phyloP scores from a whole-genome alignment of 2,329 filamentous ascomycete genomes.

The Talaromyces sp. region DNA sequence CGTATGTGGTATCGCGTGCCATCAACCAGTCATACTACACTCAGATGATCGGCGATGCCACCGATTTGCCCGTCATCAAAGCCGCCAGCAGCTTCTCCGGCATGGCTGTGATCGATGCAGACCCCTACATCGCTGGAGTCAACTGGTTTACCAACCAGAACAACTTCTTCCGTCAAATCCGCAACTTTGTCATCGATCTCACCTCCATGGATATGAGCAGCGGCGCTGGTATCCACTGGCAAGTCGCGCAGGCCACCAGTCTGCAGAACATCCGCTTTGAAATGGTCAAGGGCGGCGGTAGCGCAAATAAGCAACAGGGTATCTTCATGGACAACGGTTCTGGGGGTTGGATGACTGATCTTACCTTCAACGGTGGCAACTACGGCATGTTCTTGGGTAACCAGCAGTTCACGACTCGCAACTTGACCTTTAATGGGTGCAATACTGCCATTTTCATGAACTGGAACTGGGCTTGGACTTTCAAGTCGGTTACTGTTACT shows the following conservation, averaged over 20 bases:
- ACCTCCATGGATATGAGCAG: slow-evolving; percentile 55
- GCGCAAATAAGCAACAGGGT: slow-evolving; percentile 64
- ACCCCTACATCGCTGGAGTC: slow-evolving; percentile 69
- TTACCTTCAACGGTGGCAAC: slow-evolving; percentile 76
- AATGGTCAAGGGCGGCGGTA: slow-evolving; percentile 62
- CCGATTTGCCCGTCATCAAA: slow-evolving; percentile 68
- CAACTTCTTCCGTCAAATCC: slow-evolving; percentile 78
- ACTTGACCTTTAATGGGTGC: slow-evolving; percentile 75
- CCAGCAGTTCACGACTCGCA: slow-evolving; percentile 82
- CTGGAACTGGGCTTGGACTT: slow-evolving; percentile 85
- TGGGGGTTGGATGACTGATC: slow-evolving; percentile 75
- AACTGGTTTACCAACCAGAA: slow-evolving; percentile 77
- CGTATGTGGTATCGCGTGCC: slow-evolving; percentile 72
- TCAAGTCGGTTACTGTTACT: slow-evolving; percentile 70
- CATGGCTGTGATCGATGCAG: slow-evolving; percentile 82
- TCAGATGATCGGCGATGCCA: slow-evolving; percentile 78
- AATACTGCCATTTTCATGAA: slow-evolving; percentile 81
- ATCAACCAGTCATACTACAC: slow-evolving; percentile 89
- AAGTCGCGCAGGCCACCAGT: slow-evolving; percentile 76
- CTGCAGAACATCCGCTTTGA: slow-evolving; percentile 77
- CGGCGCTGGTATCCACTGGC: slow-evolving; percentile 75
- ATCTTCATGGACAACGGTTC: slow-evolving; percentile 83
- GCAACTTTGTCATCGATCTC: slow-evolving; percentile 75
- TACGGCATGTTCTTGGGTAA: slow-evolving; percentile 75
- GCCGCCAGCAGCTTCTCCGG: slow-evolving; percentile 66